These are phyloP conservation scores for Xylariaceae sp. DNA, from an alignment of 2,329 filamentous ascomycete species.

Conservation along the genomic window DNA sequence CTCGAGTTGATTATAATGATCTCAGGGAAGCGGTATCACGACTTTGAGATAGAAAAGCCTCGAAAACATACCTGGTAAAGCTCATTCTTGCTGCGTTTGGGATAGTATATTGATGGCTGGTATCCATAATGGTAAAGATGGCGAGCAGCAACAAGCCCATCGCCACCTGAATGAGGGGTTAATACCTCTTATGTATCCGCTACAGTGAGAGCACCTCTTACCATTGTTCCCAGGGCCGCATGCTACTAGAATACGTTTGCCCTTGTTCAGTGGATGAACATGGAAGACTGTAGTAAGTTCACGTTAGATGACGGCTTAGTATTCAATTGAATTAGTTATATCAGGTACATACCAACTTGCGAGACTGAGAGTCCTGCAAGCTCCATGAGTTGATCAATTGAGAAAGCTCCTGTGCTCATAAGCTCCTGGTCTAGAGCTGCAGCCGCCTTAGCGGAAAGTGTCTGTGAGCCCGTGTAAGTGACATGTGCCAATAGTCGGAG, in stretches of 20 bases:
- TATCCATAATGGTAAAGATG: conserved; percentile 95
- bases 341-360: conserved; percentile 70
- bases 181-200: neutral
- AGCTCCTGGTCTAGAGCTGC: conserved; percentile 90
- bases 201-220: conserved; percentile 37
- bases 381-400: conserved; percentile 96
- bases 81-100: conserved; percentile 88
- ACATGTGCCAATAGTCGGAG: neutral
- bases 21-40: neutral
- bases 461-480: conserved; percentile 57
- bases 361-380: conserved; percentile 91
- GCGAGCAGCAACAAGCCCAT: conserved; percentile 91
- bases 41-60: neutral
- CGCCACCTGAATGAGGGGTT: conserved; percentile 67
- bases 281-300: conserved; percentile 70
- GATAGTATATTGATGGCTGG: conserved; percentile 86
- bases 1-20: neutral
- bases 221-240: conserved; percentile 84
- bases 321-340: neutral
- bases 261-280: conserved; percentile 76
- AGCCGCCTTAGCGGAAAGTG: conserved; percentile 84
- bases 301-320: conserved; percentile 1
- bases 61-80: conserved; percentile 72
- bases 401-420: conserved; percentile 88
- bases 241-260: conserved; percentile 80